Evolutionary conservation across 2,329 filamentous ascomycete genomes (phyloP).

Genomic region (Cryphonectria nitschkei): DNA sequence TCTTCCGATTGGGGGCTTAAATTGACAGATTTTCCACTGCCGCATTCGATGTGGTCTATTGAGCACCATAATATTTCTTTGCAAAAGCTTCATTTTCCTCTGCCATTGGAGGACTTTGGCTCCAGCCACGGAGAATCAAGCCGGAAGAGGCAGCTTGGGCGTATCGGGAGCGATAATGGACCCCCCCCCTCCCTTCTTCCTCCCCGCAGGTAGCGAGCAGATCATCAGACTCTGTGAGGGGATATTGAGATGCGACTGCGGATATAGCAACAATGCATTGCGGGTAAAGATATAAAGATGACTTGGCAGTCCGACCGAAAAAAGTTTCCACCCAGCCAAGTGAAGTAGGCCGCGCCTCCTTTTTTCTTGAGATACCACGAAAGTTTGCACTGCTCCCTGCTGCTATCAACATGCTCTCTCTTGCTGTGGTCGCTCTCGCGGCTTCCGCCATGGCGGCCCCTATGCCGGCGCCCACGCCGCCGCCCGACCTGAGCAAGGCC

Average conservation of each 20-base stretch:
- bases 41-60: neutral
- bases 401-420: slow-evolving; percentile 15
- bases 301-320: slow-evolving; percentile 4
- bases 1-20: slow-evolving; percentile 13
- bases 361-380: neutral
- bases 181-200: neutral
- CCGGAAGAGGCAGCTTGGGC: slow-evolving; percentile 15
- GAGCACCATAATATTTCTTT: neutral
- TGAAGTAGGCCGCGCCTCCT: slow-evolving; percentile 8
- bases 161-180: no score
- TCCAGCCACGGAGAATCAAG: neutral
- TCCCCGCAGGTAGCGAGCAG: neutral
- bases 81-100: neutral
- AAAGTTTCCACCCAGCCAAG: neutral
- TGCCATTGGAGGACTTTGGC: slow-evolving; percentile 21
- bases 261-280: neutral
- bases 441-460: slow-evolving; percentile 25
- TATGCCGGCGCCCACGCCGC: slow-evolving; percentile 19
- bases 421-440: slow-evolving; percentile 27
- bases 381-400: neutral
- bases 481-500: slow-evolving; percentile 18
- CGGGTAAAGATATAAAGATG: slow-evolving; percentile 6
- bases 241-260: neutral
- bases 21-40: neutral
- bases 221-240: neutral